phyloP scores from a whole-genome alignment of 2,329 filamentous ascomycete species.

The Triangularia setosa region DNA sequence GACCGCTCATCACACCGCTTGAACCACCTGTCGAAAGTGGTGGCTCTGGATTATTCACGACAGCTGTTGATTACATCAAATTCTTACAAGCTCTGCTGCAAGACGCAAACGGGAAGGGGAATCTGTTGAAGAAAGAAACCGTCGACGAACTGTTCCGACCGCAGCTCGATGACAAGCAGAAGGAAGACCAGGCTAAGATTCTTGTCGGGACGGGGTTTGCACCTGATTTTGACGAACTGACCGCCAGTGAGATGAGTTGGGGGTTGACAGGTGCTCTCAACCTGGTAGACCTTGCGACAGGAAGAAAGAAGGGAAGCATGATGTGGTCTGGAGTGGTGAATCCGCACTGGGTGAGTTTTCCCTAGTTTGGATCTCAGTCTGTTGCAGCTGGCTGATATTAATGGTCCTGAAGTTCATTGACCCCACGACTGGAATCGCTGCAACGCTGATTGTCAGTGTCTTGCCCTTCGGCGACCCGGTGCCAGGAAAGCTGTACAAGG shows the following conservation, averaged over 20 bases:
- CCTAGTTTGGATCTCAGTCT: neutral
- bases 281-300: conserved; percentile 36
- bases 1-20: conserved; percentile 19
- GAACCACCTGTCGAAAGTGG: conserved; percentile 39
- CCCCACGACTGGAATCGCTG: conserved; percentile 37
- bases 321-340: conserved; percentile 43
- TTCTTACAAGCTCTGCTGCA: conserved; percentile 34
- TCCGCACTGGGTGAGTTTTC: conserved; percentile 38
- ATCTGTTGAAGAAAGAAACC: conserved; percentile 31
- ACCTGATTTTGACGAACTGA: conserved; percentile 35
- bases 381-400: neutral
- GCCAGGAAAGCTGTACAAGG: conserved; percentile 35
- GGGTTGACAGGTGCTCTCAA: conserved; percentile 40
- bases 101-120: conserved; percentile 18
- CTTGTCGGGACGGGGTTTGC: conserved; percentile 26
- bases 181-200: conserved; percentile 22
- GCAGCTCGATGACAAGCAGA: conserved; percentile 36
- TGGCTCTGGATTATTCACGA: conserved; percentile 42
- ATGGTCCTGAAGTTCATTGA: conserved; percentile 29
- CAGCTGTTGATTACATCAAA: conserved; percentile 37
- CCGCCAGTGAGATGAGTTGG: conserved; percentile 31
- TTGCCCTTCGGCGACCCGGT: conserved; percentile 37
- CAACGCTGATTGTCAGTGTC: conserved; percentile 37
- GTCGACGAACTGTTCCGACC: conserved; percentile 37
- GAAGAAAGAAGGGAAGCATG: conserved; percentile 40